Conservation (phyloP, 1,284 basidiomycete genomes). For the Lignosus rhinocerotis region DNA sequence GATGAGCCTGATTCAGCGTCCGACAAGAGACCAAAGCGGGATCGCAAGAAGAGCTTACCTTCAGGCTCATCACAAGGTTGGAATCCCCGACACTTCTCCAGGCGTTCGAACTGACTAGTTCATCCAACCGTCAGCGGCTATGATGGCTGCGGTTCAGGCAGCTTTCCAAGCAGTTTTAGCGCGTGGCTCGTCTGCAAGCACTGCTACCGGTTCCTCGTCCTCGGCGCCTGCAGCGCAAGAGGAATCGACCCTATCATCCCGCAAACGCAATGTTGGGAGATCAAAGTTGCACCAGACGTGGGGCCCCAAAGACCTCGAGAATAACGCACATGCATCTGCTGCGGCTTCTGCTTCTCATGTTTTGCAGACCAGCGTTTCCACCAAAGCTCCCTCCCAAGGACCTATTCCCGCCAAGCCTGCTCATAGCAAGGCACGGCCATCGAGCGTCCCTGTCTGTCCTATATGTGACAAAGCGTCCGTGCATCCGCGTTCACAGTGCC, state of each 20-base stretch:
- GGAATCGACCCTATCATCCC: background rate
- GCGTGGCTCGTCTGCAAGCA: background rate
- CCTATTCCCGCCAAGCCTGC: background rate
- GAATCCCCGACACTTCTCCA: background rate
- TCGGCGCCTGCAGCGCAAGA: background rate
- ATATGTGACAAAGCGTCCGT: conserved; percentile 20
- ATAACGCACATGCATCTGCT: background rate
- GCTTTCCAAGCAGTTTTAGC: conserved; percentile 13
- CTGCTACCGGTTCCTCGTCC: background rate
- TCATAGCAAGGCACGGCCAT: conserved; percentile 11
- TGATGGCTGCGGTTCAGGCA: conserved; percentile 10
- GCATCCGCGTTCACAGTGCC: conserved; percentile 25
- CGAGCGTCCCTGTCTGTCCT: conserved; percentile 17
- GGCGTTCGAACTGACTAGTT: background rate
- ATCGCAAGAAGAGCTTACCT: conserved; percentile 2
- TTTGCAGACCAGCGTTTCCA: background rate
- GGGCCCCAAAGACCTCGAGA: conserved; percentile 17
- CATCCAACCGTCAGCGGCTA: background rate
- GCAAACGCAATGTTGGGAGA: conserved; percentile 16
- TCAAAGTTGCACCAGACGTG: conserved; percentile 24
- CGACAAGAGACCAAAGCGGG: background rate
- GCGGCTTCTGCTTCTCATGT: background rate
- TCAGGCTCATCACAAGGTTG: background rate
- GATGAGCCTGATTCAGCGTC: background rate
- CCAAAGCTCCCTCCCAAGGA: background rate